phyloP scores from a whole-genome alignment of 2,329 filamentous ascomycete genomes.

The Lizonia empirigonia region DNA sequence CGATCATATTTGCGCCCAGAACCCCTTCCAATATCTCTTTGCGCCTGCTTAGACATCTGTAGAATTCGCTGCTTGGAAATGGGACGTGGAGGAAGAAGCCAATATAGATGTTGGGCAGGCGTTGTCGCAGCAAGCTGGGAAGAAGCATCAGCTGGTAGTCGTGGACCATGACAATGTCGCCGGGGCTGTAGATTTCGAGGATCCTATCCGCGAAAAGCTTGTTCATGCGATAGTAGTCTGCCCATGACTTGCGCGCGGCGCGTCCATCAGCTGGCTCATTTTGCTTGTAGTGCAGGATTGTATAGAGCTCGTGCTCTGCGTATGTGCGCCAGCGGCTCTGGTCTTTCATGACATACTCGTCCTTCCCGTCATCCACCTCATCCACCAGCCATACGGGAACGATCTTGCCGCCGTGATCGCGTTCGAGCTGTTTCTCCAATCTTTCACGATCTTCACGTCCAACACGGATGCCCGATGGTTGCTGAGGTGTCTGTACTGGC shows the following conservation, averaged over 20 bases:
- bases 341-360: slow-evolving; percentile 74
- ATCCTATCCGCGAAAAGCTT: slow-evolving; percentile 90
- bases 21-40: slow-evolving; percentile 92
- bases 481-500: slow-evolving; percentile 62
- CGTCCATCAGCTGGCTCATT: slow-evolving; percentile 87
- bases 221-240: slow-evolving; percentile 92
- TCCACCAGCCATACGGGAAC: slow-evolving; percentile 90
- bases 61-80: slow-evolving; percentile 94
- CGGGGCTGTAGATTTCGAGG: slow-evolving; percentile 85
- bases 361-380: slow-evolving; percentile 71
- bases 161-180: slow-evolving; percentile 90
- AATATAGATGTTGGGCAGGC: slow-evolving; percentile 87
- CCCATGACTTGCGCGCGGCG: slow-evolving; percentile 81
- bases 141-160: slow-evolving; percentile 93
- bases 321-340: slow-evolving; percentile 88
- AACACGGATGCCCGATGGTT: slow-evolving; percentile 72
- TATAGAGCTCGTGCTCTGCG: slow-evolving; percentile 89
- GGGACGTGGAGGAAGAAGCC: slow-evolving; percentile 93
- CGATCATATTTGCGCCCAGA: slow-evolving; percentile 88
- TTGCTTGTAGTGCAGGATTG: slow-evolving; percentile 94
- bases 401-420: slow-evolving; percentile 76
- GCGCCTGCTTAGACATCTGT: slow-evolving; percentile 83
- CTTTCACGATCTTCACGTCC: slow-evolving; percentile 70
- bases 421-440: slow-evolving; percentile 74
- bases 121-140: slow-evolving; percentile 84